Evolutionary conservation across 139 green algal species (phyloP).

Genomic region (Picochlorum sp.): DNA sequence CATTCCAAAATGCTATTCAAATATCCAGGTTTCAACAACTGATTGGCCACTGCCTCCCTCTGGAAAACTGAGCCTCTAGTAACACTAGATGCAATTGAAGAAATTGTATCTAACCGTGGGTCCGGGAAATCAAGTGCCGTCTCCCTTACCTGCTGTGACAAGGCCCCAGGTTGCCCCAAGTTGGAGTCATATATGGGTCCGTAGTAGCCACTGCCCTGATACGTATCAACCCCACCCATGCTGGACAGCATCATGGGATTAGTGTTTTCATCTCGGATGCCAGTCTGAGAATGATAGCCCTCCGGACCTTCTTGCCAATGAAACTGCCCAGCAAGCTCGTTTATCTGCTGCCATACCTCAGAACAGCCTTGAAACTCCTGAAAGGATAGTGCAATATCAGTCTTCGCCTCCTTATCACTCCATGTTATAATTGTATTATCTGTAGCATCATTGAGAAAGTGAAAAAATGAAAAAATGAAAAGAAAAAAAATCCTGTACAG

Average conservation of each 20-base stretch:
- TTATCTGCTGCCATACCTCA: slow-evolving; percentile 79
- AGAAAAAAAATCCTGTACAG: too few relatives aligned
- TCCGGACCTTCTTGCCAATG: too few relatives aligned
- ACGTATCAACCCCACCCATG: too few relatives aligned
- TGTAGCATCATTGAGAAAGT: slow-evolving; percentile 25
- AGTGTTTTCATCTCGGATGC: too few relatives aligned
- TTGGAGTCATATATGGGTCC: too few relatives aligned
- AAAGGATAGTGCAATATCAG: slow-evolving; percentile 94
- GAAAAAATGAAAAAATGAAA: background rate
- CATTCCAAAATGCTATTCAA: slow-evolving; percentile 70
- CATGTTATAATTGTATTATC: slow-evolving; percentile 97
- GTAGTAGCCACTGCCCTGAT: too few relatives aligned
- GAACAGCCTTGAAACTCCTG: slow-evolving; percentile 79
- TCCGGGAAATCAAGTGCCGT: slow-evolving; percentile 55
- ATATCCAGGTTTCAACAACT: slow-evolving; percentile 52
- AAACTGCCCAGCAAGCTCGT: too few relatives aligned
- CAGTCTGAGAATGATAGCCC: too few relatives aligned
- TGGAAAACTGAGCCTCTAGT: slow-evolving; percentile 49
- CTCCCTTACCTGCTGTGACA: too few relatives aligned
- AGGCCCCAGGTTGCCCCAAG: too few relatives aligned
- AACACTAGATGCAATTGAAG: slow-evolving; percentile 69
- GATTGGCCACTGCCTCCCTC: slow-evolving; percentile 52
- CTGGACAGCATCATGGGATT: too few relatives aligned
- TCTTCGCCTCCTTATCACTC: slow-evolving; percentile 75
- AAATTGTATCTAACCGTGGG: slow-evolving; percentile 63